Percentiles rank a stretch among this genome's conserved stretches.
Conservation (phyloP, 2,329 filamentous ascomycete species). For the Elsinoe fawcettii region DNA sequence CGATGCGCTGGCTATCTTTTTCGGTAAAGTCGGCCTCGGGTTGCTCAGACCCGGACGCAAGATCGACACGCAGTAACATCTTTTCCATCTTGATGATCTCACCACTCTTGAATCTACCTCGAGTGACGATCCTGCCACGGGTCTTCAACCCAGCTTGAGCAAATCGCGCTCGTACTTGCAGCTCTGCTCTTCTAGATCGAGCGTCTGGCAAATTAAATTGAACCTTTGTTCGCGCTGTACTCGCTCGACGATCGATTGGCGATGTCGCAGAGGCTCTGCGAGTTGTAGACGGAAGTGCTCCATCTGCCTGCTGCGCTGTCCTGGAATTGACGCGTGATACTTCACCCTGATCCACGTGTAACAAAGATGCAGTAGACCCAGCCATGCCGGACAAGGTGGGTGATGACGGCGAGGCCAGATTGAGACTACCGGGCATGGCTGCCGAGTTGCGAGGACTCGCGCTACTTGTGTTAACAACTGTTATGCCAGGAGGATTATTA, state of each 20-base stretch:
- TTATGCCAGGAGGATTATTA: background rate
- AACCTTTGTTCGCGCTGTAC: conserved; percentile 24
- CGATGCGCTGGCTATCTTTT: conserved; percentile 52
- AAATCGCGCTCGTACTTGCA: conserved; percentile 34
- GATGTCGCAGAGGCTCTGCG: background rate
- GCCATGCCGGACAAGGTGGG: conserved; percentile 10
- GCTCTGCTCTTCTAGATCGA: conserved; percentile 28
- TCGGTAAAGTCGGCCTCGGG: conserved; percentile 56
- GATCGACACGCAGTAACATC: conserved; percentile 58
- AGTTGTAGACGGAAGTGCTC: background rate
- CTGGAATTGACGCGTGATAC: background rate
- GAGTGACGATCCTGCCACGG: conserved; percentile 29
- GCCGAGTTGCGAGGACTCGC: background rate
- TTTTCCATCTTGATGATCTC: conserved; percentile 60
- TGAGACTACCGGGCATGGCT: conserved; percentile 14
- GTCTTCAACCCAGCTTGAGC: conserved; percentile 33
- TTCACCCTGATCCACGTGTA: background rate
- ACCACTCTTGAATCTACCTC: conserved; percentile 44
- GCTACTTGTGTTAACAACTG: background rate
- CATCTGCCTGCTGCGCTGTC: background rate
- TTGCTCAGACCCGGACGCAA: conserved; percentile 35
- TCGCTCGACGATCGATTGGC: background rate
- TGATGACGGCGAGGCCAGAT: conserved; percentile 7
- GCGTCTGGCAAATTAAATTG: conserved; percentile 38
- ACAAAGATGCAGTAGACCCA: conserved; percentile 13